These are phyloP conservation scores for Fusarium tanahbumbuense DNA, from an alignment of 2,329 filamentous ascomycete species.

Conservation along the genomic window DNA sequence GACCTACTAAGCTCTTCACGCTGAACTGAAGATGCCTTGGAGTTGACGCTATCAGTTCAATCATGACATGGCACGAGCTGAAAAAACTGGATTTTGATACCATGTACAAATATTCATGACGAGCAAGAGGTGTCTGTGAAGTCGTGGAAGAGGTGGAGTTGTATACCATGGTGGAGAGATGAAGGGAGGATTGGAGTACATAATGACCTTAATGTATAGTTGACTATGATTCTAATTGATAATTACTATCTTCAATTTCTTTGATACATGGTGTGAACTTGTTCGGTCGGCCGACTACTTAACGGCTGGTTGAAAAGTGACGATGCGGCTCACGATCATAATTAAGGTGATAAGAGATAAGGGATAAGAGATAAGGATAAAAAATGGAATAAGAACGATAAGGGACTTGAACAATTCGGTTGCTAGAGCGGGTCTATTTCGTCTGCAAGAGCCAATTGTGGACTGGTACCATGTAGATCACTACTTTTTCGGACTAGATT, in stretches of 20 bases:
- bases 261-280: neutral
- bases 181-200: neutral
- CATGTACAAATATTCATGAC: neutral
- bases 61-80: too few species aligned
- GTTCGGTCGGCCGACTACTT: neutral
- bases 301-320: too few species aligned
- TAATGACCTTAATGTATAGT: neutral
- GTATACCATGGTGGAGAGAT: neutral
- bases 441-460: too few species aligned
- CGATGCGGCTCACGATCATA: neutral
- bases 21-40: neutral
- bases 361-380: neutral
- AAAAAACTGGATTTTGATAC: neutral
- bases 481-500: too few species aligned
- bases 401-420: neutral
- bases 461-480: rapidly evolving
- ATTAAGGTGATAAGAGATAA: neutral
- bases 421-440: too few species aligned
- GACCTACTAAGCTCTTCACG: neutral
- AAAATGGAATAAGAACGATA: neutral
- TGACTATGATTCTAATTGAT: rapidly evolving
- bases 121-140: rapidly evolving
- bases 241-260: neutral
- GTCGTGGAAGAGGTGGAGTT: neutral
- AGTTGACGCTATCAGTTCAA: too few species aligned